Conservation (phyloP, 2,329 filamentous ascomycete genomes). For the Colletotrichum destructivum region DNA sequence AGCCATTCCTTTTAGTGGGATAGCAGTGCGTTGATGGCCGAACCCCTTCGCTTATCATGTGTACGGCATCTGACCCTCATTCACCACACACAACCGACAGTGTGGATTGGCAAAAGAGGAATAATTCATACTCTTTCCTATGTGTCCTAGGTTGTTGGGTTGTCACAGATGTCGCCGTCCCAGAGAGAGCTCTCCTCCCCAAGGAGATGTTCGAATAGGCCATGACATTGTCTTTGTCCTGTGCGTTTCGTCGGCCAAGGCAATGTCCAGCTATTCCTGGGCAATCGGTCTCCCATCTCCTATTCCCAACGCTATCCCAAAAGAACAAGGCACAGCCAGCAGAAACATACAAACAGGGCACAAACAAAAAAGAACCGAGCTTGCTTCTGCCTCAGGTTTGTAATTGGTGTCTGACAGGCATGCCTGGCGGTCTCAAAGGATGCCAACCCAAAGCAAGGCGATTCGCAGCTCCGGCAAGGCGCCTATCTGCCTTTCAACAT, state of each 20-base stretch:
- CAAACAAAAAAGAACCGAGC: neutral
- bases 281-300: neutral
- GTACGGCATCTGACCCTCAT: conserved; percentile 25
- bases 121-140: neutral
- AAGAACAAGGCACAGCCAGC: neutral
- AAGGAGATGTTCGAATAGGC: conserved; percentile 9
- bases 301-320: neutral
- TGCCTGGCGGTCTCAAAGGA: neutral
- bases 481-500: neutral
- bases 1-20: conserved; percentile 16
- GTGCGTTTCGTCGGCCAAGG: conserved; percentile 11
- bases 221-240: conserved; percentile 14
- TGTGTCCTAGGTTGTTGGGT: neutral
- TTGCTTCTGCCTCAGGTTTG: neutral
- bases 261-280: conserved; percentile 11
- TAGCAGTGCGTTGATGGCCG: conserved; percentile 16
- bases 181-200: neutral
- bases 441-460: neutral
- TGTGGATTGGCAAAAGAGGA: conserved; percentile 25
- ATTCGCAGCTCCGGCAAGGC: neutral
- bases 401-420: neutral
- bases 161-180: neutral
- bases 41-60: conserved; percentile 32
- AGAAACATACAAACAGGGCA: conserved; percentile 10
- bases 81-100: conserved; percentile 37